Percentiles rank a stretch among this genome's conserved stretches.
Conservation (phyloP, 768 basidiomycete species). For the Termitomyces sp. region DNA sequence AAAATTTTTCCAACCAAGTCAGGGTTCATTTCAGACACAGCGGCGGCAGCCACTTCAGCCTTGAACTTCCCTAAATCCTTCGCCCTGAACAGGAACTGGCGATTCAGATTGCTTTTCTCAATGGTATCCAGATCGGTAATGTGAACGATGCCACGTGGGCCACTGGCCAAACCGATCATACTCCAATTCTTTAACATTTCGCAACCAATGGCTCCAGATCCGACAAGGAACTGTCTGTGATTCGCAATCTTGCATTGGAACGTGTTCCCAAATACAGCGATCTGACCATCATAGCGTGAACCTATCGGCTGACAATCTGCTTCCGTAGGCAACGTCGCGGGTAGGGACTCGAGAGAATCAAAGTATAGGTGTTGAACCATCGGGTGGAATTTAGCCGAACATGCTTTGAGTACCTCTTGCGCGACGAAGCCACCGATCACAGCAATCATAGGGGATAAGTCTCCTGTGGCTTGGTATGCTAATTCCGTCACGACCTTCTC, state of each 20-base stretch:
- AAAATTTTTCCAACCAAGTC: constrained; percentile 81
- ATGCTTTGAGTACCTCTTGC: constrained; percentile 95
- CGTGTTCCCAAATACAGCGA: constrained; percentile 89
- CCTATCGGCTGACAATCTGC: constrained; percentile 76
- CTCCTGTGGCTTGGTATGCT: constrained; percentile 87
- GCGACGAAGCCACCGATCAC: constrained; percentile 97
- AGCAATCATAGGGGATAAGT: constrained; percentile 84
- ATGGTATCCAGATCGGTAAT: constrained; percentile 98
- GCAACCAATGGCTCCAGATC: constrained; percentile 98
- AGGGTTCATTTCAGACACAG: constrained; percentile 95
- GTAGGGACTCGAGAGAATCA: constrained; percentile 94
- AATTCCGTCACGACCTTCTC: constrained; percentile 82
- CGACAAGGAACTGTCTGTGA: constrained; percentile 93
- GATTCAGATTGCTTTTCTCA: constrained; percentile 97
- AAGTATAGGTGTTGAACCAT: constrained; percentile 95
- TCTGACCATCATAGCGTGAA: constrained; percentile 88
- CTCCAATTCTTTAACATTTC: constrained; percentile 99
- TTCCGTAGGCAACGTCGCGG: constrained; percentile 68
- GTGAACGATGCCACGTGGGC: constrained; percentile 73
- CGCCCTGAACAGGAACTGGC: constrained; percentile 95
- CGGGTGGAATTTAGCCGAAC: constrained; percentile 97
- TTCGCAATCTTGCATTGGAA: constrained; percentile 93
- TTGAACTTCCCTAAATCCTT: constrained; percentile 98
- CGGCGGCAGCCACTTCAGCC: constrained; percentile 86
- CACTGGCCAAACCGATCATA: constrained; percentile 92